These are phyloP conservation scores for Globisporangium solare DNA, from an alignment of 352 stramenopile genomes.

Conservation along the genomic window DNA sequence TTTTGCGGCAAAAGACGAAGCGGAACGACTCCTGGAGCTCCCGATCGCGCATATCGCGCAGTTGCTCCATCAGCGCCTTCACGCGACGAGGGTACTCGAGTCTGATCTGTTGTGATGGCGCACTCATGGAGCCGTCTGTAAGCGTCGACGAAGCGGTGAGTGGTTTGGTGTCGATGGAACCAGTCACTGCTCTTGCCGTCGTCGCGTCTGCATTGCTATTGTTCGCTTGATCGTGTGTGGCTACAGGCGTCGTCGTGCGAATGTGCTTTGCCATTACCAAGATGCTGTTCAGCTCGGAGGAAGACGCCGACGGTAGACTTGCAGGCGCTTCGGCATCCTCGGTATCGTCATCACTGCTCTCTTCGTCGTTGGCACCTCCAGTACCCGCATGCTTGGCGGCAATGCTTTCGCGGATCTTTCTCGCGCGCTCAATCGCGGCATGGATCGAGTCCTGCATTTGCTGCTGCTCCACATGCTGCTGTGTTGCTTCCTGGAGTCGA, in stretches of 20 bases:
- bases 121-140: no score
- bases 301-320: no score
- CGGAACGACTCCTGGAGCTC: slow-evolving; percentile 35
- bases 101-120: slow-evolving; percentile 4
- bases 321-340: neutral
- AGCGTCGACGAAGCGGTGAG: no score
- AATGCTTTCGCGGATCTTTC: slow-evolving; percentile 33
- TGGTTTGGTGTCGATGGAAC: neutral
- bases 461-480: slow-evolving; percentile 21
- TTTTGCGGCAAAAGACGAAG: slow-evolving; percentile 42
- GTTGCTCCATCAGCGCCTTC: slow-evolving; percentile 34
- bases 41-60: slow-evolving; percentile 25
- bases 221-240: no score
- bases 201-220: neutral
- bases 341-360: slow-evolving; percentile 1
- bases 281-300: slow-evolving; percentile 21
- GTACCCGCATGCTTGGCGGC: slow-evolving; percentile 7
- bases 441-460: slow-evolving; percentile 35
- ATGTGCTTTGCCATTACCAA: slow-evolving; percentile 28
- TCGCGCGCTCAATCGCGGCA: slow-evolving; percentile 41
- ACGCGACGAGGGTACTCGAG: slow-evolving; percentile 52
- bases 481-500: slow-evolving; percentile 6
- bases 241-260: slow-evolving; percentile 1
- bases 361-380: neutral
- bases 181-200: neutral